phyloP scores from a whole-genome alignment of 257 asterid species.

The Echium plantagineum region DNA sequence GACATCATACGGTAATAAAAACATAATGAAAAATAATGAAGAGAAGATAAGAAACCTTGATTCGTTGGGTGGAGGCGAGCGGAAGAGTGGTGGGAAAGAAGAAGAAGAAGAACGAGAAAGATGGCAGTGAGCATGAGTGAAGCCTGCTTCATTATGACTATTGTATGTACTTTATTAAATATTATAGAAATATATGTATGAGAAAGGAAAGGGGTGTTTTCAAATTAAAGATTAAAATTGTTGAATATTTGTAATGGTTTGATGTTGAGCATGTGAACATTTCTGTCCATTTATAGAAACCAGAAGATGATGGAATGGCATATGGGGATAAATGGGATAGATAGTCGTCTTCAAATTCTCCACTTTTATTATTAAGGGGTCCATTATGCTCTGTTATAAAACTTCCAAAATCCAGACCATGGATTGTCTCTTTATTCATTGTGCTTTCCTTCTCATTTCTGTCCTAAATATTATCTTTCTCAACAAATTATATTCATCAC shows the following conservation, averaged over 20 bases:
- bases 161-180: too few relatives aligned
- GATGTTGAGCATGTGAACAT: not conserved
- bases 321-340: not conserved
- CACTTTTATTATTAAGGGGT: not conserved
- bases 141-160: conserved; percentile 2
- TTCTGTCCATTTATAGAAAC: not conserved
- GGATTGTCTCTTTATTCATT: not conserved
- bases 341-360: not conserved
- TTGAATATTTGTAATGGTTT: not conserved
- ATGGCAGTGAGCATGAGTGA: not conserved
- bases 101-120: conserved; percentile 2
- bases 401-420: not conserved
- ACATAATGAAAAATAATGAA: too few relatives aligned
- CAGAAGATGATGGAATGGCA: not conserved
- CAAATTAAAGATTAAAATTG: too few relatives aligned
- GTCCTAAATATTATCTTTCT: too few relatives aligned
- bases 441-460: too few relatives aligned
- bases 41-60: conserved; percentile 4
- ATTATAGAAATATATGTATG: too few relatives aligned
- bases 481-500: too few relatives aligned
- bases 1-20: too few relatives aligned
- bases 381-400: not conserved
- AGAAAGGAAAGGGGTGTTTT: too few relatives aligned
- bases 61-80: conserved; percentile 4
- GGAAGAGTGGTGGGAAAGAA: conserved; percentile 1